Evolutionary conservation across 2,329 filamentous ascomycete species (phyloP), one percentile per base, ranked within the genome.

Genomic region (Fusarium citri): DNA sequence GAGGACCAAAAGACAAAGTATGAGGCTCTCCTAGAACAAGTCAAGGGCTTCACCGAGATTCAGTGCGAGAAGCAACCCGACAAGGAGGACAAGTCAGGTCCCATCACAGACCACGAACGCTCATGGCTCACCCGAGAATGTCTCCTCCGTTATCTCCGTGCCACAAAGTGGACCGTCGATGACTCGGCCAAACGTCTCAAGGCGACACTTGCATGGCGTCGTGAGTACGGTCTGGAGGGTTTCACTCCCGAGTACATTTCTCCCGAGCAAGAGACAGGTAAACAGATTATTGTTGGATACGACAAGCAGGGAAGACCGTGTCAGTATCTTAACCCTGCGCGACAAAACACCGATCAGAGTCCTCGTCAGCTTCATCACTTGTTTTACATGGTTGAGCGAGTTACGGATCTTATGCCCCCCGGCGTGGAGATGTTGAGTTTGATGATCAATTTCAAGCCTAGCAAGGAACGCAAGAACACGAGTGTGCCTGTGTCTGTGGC

Each of bases 71-170:
- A 89, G 22, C 58, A 69, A 25, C 65, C 61, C 57, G 69, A 72
- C 12, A 76, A 83, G 9, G 87, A 87, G 72, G 91, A 80, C 66
- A 85, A 86, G 66, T 86, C 79, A 11, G 88, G 88, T 4, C 89
- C 93, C 3, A 82, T 98, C 62, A 90, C 89, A 53, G 94, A 97
- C 62, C 83, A 85, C 53, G 96, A 99, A 82, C 91, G 89, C 76
- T 89, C 96, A 83, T 99, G 94, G 90, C 87, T 99, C 72, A 97
- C 94, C 15, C 89, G 90, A 71, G 96, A 99, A 79, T 98, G 95
- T 78, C 86, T 99, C 18, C 86, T 98, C 42, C 92, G 96, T 73
- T 99, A 97, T 79, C 89, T 99, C 30, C 92, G 95, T 64, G 96
- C 96, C 22, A 94, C 94, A 40, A 98, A 97, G 81, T 99, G 96